These are phyloP conservation scores for Hygrophorus russula DNA, from an alignment of 768 basidiomycete species.

Conservation along the genomic window DNA sequence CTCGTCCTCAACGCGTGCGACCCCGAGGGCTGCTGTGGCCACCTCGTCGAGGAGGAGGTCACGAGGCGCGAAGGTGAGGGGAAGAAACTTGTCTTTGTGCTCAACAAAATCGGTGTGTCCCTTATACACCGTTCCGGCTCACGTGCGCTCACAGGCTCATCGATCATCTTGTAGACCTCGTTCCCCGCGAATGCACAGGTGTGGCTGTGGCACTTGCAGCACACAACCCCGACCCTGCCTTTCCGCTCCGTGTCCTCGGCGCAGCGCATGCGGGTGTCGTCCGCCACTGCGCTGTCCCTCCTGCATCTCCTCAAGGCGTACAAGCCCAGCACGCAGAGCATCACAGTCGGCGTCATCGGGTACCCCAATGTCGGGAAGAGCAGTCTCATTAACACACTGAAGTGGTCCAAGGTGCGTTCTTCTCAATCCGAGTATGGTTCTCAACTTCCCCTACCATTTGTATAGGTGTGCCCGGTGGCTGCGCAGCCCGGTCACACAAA, in stretches of 20 bases:
- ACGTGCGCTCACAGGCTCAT: not conserved
- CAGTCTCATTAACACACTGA: conserved; percentile 85
- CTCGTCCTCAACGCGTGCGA: conserved; percentile 89
- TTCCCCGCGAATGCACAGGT: conserved; percentile 72
- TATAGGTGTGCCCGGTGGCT: conserved; percentile 78
- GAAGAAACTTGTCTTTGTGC: conserved; percentile 84
- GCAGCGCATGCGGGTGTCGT: conserved; percentile 73
- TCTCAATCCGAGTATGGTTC: conserved; percentile 1
- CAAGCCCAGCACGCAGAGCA: conserved; percentile 50
- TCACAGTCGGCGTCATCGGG: conserved; percentile 87
- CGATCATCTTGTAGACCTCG: conserved; percentile 49
- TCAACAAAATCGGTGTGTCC: conserved; percentile 90
- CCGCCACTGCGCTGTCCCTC: conserved; percentile 62
- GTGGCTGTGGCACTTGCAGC: conserved; percentile 88
- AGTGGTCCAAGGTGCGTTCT: conserved; percentile 55
- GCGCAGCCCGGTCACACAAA: conserved; percentile 92
- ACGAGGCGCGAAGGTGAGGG: conserved; percentile 74
- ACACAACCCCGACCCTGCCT: conserved; percentile 86
- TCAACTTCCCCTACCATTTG: not conserved
- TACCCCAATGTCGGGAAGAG: conserved; percentile 98
- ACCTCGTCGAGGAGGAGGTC: conserved; percentile 92
- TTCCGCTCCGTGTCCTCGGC: conserved; percentile 75
- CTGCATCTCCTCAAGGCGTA: conserved; percentile 78
- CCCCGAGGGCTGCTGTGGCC: conserved; percentile 87
- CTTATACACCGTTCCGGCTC: conserved; percentile 30